Evolutionary conservation across 2,329 filamentous ascomycete genomes (phyloP).

Genomic region (Metarhizium sp.): DNA sequence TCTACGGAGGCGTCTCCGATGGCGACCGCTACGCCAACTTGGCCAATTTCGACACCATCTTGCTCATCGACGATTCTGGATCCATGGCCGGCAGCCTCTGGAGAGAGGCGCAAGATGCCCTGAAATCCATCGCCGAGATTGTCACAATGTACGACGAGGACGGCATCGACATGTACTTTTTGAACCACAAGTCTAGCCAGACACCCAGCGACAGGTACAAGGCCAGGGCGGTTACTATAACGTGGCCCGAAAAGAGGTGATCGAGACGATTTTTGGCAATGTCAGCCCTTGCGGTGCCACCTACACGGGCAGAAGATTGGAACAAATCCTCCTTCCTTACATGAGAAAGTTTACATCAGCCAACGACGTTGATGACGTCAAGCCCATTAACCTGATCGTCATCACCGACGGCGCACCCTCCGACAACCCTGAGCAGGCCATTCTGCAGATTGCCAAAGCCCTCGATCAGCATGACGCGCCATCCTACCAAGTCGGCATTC

Average conservation of each 20-base stretch:
- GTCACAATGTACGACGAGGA: constrained; percentile 72
- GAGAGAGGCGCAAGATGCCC: constrained; percentile 61
- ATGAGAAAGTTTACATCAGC: constrained; percentile 33
- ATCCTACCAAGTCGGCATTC: constrained; percentile 77
- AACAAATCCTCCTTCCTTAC: constrained; percentile 66
- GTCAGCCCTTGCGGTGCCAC: constrained; percentile 60
- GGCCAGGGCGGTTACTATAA: constrained; percentile 51
- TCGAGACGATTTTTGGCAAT: constrained; percentile 60
- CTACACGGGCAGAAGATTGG: constrained; percentile 63
- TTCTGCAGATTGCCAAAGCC: constrained; percentile 57
- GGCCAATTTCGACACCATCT: constrained; percentile 71
- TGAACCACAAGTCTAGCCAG: constrained; percentile 53
- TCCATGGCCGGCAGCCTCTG: constrained; percentile 75
- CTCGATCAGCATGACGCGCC: constrained; percentile 63
- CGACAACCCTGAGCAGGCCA: constrained; percentile 66
- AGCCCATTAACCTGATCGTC: constrained; percentile 84
- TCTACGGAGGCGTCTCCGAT: constrained; percentile 11
- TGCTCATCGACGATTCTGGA: constrained; percentile 86
- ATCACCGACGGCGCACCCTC: constrained; percentile 81
- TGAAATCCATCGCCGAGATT: constrained; percentile 69
- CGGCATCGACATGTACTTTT: constrained; percentile 85
- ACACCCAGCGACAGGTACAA: constrained; percentile 27
- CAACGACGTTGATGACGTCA: constrained; percentile 38
- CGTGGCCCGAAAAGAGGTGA: constrained; percentile 42
- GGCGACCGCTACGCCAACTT: constrained; percentile 73